Conservation (phyloP, 2,329 filamentous ascomycete genomes). For the Aspergillus terreus region DNA sequence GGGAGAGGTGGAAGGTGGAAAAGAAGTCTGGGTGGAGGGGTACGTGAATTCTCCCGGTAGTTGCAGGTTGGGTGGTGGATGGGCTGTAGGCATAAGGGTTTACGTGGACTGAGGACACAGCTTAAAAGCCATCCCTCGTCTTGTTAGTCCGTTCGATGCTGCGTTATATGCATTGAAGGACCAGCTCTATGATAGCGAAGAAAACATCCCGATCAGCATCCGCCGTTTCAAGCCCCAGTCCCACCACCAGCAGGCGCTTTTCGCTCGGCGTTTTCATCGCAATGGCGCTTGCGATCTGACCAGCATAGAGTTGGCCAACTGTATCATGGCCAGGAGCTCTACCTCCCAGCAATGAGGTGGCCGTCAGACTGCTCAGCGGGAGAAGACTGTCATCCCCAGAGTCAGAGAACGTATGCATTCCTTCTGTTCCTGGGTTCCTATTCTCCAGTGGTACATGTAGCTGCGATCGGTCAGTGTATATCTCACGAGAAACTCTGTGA, state of each 20-base stretch:
- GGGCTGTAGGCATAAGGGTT: no score
- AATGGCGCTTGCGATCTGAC: constrained; percentile 80
- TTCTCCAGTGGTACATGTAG: constrained; percentile 33
- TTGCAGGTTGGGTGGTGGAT: no score
- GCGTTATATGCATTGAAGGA: constrained; percentile 38
- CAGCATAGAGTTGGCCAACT: constrained; percentile 81
- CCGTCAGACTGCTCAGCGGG: constrained; percentile 76
- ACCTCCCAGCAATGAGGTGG: constrained; percentile 80
- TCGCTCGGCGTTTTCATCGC: constrained; percentile 65
- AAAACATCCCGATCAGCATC: constrained; percentile 40
- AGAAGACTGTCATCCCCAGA: constrained; percentile 57
- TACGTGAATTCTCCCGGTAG: no score
- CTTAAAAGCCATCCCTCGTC: not conserved
- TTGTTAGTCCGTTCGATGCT: not conserved
- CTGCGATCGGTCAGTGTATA: constrained; percentile 13
- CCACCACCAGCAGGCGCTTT: constrained; percentile 56
- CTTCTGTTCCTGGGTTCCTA: constrained; percentile 32
- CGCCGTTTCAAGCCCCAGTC: constrained; percentile 52
- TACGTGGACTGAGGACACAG: not conserved
- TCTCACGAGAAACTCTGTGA: not conserved
- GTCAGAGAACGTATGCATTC: constrained; percentile 36
- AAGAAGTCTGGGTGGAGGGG: no score
- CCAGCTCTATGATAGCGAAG: constrained; percentile 42
- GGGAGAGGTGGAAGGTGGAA: no score
- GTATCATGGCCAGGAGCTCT: constrained; percentile 76